phyloP scores from a whole-genome alignment of 208 protist genomes.

The Dictyostelium gargantuum region DNA sequence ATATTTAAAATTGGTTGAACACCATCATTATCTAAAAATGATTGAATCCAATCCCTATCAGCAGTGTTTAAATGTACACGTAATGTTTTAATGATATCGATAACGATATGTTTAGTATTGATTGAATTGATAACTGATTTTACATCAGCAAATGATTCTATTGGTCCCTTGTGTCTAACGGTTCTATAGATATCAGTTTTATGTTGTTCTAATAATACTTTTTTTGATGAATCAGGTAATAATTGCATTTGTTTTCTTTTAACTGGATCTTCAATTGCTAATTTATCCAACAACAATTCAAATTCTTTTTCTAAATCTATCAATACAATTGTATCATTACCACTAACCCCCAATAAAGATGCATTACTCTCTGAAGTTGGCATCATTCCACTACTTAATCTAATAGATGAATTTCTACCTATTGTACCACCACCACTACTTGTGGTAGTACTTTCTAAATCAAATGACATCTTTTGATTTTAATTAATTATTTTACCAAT shows the following conservation, averaged over 20 bases:
- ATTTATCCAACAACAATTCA: slow-evolving; percentile 38
- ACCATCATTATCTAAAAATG: slow-evolving; percentile 13
- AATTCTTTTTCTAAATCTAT: slow-evolving; percentile 23
- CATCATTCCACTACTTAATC: not conserved
- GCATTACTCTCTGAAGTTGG: not conserved
- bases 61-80: slow-evolving; percentile 25
- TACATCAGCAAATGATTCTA: not conserved
- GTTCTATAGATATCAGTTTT: slow-evolving; percentile 26
- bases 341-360: not conserved
- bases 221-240: not conserved
- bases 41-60: slow-evolving; percentile 18
- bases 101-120: not conserved
- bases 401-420: not conserved
- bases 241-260: slow-evolving; percentile 36
- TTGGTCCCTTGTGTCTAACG: not conserved
- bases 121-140: slow-evolving; percentile 22
- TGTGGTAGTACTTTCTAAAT: not conserved
- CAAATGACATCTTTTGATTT: not conserved
- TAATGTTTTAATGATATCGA: slow-evolving; percentile 9
- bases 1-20: slow-evolving; percentile 30
- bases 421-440: not conserved
- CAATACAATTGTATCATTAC: not conserved
- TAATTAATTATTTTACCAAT: no score
- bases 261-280: slow-evolving; percentile 26
- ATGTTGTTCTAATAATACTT: slow-evolving; percentile 15